A percentile compares a stretch with the other conserved stretches of the same genome.
Conservation (phyloP, 495 filamentous ascomycete genomes). For the Clohesyomyces aquaticus region DNA sequence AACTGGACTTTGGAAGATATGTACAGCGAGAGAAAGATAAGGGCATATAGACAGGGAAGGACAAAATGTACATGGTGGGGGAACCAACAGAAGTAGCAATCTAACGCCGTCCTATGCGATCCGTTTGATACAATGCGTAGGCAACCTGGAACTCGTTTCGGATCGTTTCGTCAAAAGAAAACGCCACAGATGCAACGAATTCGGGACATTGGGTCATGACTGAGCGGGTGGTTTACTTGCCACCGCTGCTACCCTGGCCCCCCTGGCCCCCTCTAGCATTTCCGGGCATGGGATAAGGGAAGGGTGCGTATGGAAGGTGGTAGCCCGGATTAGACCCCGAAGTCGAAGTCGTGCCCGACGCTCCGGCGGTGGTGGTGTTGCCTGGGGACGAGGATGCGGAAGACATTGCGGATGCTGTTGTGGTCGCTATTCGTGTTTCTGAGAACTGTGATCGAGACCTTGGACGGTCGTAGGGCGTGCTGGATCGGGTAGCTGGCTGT, state of each 20-base stretch:
- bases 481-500: constrained; percentile 21
- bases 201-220: background rate
- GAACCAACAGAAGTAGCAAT: background rate
- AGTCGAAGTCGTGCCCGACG: constrained; percentile 4
- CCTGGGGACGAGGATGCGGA: constrained; percentile 35
- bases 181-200: constrained; percentile 18
- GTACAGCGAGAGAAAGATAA: background rate
- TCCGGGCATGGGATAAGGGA: constrained; percentile 34
- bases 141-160: background rate
- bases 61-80: constrained; percentile 1
- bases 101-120: background rate
- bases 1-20: background rate
- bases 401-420: constrained; percentile 27
- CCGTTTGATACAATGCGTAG: background rate
- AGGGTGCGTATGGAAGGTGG: constrained; percentile 35
- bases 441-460: constrained; percentile 21
- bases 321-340: constrained; percentile 25
- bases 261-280: constrained; percentile 3
- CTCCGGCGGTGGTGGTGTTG: constrained; percentile 30
- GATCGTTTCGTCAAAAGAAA: constrained; percentile 7
- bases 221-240: constrained; percentile 24
- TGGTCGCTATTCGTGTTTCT: background rate
- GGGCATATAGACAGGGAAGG: background rate
- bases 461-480: constrained; percentile 21
- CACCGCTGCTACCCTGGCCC: constrained; percentile 5